These are phyloP conservation scores for Penicillium diatomitis DNA, from an alignment of 495 filamentous ascomycete genomes.

Conservation along the genomic window DNA sequence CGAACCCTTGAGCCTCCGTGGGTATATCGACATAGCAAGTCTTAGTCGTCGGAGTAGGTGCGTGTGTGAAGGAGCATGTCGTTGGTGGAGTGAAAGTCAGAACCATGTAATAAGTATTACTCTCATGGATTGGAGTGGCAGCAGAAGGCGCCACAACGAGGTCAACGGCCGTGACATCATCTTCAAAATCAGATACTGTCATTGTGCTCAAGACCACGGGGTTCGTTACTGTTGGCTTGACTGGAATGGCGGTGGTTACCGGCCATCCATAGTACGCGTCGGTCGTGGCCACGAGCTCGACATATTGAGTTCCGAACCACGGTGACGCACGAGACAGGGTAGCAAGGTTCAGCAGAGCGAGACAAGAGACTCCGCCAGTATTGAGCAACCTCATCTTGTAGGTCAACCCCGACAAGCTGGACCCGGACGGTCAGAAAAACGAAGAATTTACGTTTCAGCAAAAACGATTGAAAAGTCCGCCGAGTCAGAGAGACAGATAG, in stretches of 20 bases:
- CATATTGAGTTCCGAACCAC: conserved; percentile 11
- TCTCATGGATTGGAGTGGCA: conserved; percentile 7
- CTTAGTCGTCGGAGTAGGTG: conserved; percentile 9
- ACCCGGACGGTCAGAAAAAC: too few relatives aligned
- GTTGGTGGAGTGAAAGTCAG: conserved; percentile 22
- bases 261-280: background rate
- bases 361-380: too few relatives aligned
- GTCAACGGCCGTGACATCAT: conserved; percentile 7
- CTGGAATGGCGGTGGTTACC: background rate
- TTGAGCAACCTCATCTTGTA: conserved; percentile 2
- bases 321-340: conserved; percentile 1
- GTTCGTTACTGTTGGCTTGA: conserved; percentile 5
- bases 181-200: conserved; percentile 1
- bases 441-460: too few relatives aligned
- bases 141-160: conserved; percentile 8
- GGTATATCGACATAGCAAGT: conserved; percentile 10
- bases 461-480: too few relatives aligned
- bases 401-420: background rate
- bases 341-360: background rate
- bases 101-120: conserved; percentile 3
- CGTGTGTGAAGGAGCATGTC: conserved; percentile 12
- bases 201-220: conserved; percentile 2
- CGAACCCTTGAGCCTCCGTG: conserved; percentile 4
- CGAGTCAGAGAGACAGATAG: too few relatives aligned
- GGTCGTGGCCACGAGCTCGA: conserved; percentile 3